Evolutionary conservation across 2,329 filamentous ascomycete species (phyloP), one percentile per base, ranked within the genome.

Genomic region (Penicillium sp.): DNA sequence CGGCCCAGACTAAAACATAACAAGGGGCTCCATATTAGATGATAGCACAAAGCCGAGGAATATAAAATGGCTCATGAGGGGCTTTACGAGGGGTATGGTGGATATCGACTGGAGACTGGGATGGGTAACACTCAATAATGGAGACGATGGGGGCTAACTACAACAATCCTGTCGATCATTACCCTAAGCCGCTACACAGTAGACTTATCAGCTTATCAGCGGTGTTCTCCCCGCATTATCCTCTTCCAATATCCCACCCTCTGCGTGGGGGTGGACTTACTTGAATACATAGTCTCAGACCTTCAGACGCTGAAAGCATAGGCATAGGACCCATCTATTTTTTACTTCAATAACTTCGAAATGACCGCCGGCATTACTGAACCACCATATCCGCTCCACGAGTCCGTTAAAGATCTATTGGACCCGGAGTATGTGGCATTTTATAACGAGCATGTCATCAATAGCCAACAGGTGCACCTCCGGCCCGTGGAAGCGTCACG

Each of bases 381-480:
- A 55, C 72, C 73, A 5, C 73, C 78, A 0, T 82, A 81, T 57
- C 78, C 78, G 25, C 72, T 82, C 28, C 78, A 82, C 61, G 69
- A 74, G 17, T 80, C 79, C 25, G 73, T 81, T 45, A 66, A 69
- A 42, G 69, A 77, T 61, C 69, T 75, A 36, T 69, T 83, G 47
- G 69, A 82, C 62, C 75, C 78, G 1, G 78, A 82, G 54, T 83
- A 83, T 61, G 77, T 75, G 45, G 73, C 67, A 12, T 83, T 82
- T 67, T 83, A 83, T 69, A 81, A 83, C 62, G 62, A 78, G 58
- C 70, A 81, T 65, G 71, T 83, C 43, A 68, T 79, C 59, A 73
- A 81, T 67, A 73, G 77, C 50, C 80, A 80, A 59, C 81, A 82
- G 63, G 81, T 83, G 3, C 82, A 85, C 63, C 72, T 78, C 14